These are phyloP conservation scores for Amanita subjunquillea DNA, from an alignment of 768 basidiomycete genomes.

Conservation along the genomic window DNA sequence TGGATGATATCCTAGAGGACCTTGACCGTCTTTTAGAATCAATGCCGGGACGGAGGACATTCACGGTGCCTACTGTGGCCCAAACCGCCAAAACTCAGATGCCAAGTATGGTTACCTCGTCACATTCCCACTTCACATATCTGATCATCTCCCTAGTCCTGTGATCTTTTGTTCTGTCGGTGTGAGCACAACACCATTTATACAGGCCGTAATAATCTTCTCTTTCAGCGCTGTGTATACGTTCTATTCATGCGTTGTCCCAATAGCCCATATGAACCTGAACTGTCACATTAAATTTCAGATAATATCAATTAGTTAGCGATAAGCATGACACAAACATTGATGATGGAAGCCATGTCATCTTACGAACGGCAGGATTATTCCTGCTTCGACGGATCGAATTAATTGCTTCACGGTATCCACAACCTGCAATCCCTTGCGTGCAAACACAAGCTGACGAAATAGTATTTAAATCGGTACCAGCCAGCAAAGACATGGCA, in stretches of 20 bases:
- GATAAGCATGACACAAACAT: not conserved
- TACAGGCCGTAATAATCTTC: not conserved
- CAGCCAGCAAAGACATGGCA: not conserved
- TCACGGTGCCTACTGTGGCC: not conserved
- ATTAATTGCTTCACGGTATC: slow-evolving; percentile 64
- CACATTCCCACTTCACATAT: not conserved
- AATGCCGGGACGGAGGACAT: slow-evolving; percentile 21
- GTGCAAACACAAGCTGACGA: slow-evolving; percentile 69
- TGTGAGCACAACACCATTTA: not conserved
- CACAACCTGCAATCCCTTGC: slow-evolving; percentile 69
- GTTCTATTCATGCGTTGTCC: not conserved
- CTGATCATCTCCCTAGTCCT: not conserved
- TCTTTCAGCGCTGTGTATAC: not conserved
- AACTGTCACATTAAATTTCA: not conserved
- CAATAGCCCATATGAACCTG: not conserved
- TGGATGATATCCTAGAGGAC: slow-evolving; percentile 33
- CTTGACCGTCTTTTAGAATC: slow-evolving; percentile 43
- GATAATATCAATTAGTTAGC: not conserved
- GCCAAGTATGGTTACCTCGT: not conserved
- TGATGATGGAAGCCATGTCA: not conserved
- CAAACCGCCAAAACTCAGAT: not conserved
- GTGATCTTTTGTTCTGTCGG: not conserved
- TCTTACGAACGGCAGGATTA: not conserved
- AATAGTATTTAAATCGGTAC: not conserved
- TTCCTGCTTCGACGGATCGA: slow-evolving; percentile 22